A percentile compares a stretch with the other conserved stretches of the same genome.
phyloP scores from a whole-genome alignment of 1,284 basidiomycete species.

The Cryptococcus deneoformans region DNA sequence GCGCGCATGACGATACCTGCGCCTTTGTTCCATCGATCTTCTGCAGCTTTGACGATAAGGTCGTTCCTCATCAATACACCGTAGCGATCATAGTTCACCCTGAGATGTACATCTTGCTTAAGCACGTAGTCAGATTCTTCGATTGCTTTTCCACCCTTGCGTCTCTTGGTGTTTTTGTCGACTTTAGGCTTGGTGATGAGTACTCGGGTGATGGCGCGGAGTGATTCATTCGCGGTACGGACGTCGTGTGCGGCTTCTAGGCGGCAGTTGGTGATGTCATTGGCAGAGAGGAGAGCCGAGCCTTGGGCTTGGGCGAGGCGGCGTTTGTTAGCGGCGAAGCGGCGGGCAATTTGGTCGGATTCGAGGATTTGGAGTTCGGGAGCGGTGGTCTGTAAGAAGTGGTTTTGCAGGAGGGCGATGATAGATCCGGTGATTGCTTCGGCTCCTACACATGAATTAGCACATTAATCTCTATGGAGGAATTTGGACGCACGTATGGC shows the following conservation, averaged over 20 bases:
- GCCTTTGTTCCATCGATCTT: conserved; percentile 70
- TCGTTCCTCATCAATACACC: conserved; percentile 84
- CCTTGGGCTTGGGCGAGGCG: conserved; percentile 21
- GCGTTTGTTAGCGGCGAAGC: conserved; percentile 25
- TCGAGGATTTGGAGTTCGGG: conserved; percentile 30
- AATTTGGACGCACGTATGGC: conserved; percentile 16
- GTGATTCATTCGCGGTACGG: conserved; percentile 39
- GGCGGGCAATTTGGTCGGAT: conserved; percentile 29
- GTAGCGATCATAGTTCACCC: conserved; percentile 82
- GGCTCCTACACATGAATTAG: conserved; percentile 11
- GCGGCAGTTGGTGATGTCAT: conserved; percentile 41
- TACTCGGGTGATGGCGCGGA: conserved; percentile 29
- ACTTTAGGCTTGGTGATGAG: conserved; percentile 23
- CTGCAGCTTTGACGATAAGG: conserved; percentile 68
- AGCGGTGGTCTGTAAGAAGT: conserved; percentile 29
- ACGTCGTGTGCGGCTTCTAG: conserved; percentile 37
- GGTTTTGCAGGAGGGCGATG: conserved; percentile 23
- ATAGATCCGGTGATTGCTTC: conserved; percentile 12
- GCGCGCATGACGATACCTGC: conserved; percentile 70
- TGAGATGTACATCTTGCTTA: conserved; percentile 24
- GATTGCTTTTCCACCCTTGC: conserved; percentile 8
- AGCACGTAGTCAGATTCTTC: conserved; percentile 29
- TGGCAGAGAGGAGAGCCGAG: conserved; percentile 44
- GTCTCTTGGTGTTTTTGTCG: conserved; percentile 26
- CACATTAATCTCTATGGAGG: neutral